These are phyloP conservation scores for Chlorella sorokiniana DNA, from an alignment of 139 green algal species.

Conservation along the genomic window DNA sequence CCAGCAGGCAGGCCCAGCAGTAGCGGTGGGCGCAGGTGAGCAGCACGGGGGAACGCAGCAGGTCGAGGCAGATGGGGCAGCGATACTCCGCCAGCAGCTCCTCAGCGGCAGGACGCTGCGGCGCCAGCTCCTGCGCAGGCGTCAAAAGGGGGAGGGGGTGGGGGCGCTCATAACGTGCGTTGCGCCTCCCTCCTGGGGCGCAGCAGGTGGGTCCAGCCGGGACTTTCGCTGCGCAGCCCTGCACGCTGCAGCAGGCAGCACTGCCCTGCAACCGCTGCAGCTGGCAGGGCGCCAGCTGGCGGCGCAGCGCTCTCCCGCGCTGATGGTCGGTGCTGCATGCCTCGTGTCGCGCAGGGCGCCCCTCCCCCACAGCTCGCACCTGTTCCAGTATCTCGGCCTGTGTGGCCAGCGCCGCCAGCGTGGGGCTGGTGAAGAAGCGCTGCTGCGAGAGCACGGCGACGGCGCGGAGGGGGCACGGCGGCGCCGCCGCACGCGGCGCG, in stretches of 20 bases:
- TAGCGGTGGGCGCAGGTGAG: conserved; percentile 88
- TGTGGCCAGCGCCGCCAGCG: conserved; percentile 71
- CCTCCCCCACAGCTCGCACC: background rate
- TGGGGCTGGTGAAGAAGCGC: conserved; percentile 79
- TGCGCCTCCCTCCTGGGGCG: background rate
- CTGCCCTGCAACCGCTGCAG: no score
- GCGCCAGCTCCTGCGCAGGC: conserved; percentile 15
- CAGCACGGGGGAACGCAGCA: conserved; percentile 79
- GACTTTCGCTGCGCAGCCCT: no score
- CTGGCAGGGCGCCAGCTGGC: no score
- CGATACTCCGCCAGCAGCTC: conserved; percentile 60
- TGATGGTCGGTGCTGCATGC: no score
- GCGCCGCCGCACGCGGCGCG: conserved; percentile 10
- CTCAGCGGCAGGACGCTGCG: background rate
- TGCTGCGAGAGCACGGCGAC: conserved; percentile 70
- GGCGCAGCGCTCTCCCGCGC: no score
- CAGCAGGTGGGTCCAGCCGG: no score
- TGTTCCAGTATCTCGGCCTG: conserved; percentile 64
- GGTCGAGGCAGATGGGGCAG: conserved; percentile 83
- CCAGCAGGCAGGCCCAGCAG: conserved; percentile 86
- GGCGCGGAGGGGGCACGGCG: conserved; percentile 29
- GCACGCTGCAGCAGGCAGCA: no score
- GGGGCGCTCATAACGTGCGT: background rate
- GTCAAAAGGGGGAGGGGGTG: background rate
- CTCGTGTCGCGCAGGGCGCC: background rate